phyloP scores from a whole-genome alignment of 225 moss, liverwort and hornwort genomes.

The Pseudisothecium myosuroides region DNA sequence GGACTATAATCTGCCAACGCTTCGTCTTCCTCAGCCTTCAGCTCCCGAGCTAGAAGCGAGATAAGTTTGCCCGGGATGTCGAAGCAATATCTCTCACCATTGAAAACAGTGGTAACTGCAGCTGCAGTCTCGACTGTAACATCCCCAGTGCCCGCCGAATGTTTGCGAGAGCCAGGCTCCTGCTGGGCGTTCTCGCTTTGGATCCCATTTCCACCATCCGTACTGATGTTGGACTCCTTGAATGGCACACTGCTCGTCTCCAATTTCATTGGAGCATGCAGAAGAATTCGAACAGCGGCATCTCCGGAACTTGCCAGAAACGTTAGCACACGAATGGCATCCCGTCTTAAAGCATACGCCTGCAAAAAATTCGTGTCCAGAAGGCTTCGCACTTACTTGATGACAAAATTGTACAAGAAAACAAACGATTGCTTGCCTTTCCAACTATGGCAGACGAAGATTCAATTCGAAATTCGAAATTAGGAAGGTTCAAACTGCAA shows the following conservation, averaged over 20 bases:
- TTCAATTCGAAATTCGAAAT: background rate
- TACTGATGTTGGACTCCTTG: conserved; percentile 27
- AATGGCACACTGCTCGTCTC: conserved; percentile 6
- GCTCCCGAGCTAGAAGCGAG: conserved; percentile 50
- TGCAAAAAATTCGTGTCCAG: conserved; percentile 5
- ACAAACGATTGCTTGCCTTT: background rate
- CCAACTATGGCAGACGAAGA: background rate
- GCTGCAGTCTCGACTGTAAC: background rate
- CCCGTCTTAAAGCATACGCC: conserved; percentile 64
- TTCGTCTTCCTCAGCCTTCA: conserved; percentile 52
- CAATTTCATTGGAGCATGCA: conserved; percentile 22
- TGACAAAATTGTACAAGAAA: background rate
- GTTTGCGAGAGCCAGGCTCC: conserved; percentile 7
- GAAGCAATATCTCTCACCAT: conserved; percentile 15
- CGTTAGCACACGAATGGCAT: conserved; percentile 61
- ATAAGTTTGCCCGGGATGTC: conserved; percentile 52
- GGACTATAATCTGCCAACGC: background rate
- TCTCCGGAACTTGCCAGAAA: conserved; percentile 73
- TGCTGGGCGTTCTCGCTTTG: conserved; percentile 31
- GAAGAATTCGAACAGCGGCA: conserved; percentile 41
- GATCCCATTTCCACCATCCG: conserved; percentile 20
- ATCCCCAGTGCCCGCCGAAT: background rate
- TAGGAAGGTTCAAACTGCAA: background rate
- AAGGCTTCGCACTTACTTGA: background rate
- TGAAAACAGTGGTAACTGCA: background rate